Evolutionary conservation across 768 basidiomycete species (phyloP).

Genomic region (Pleurotus ostreatus): DNA sequence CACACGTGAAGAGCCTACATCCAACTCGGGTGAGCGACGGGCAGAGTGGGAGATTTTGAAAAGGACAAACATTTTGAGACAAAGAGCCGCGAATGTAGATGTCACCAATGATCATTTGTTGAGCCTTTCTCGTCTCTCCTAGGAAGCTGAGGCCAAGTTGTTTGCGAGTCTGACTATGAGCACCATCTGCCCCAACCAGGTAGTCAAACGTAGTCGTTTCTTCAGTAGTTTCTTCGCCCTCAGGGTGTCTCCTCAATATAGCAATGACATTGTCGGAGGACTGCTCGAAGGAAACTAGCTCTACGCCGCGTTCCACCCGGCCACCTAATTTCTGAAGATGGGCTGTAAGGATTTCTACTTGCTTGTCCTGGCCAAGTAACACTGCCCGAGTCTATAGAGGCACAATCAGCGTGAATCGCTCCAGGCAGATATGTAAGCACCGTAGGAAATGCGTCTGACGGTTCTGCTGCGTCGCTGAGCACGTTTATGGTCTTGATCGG

Average conservation of each 20-base stretch:
- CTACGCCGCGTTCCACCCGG: constrained; percentile 30
- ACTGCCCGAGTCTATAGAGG: constrained; percentile 15
- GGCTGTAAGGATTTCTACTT: constrained; percentile 28
- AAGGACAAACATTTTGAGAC: background rate
- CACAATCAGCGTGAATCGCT: background rate
- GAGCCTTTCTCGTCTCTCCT: constrained; percentile 30
- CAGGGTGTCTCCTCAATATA: constrained; percentile 16
- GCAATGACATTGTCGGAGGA: constrained; percentile 23
- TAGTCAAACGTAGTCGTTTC: constrained; percentile 26
- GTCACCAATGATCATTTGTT: constrained; percentile 29
- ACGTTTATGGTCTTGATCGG: background rate
- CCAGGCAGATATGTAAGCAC: background rate
- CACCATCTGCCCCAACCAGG: constrained; percentile 42
- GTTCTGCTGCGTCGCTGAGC: background rate
- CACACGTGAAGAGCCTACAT: background rate
- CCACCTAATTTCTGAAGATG: constrained; percentile 18
- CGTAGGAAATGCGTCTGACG: background rate
- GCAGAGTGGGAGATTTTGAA: background rate
- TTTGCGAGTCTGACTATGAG: constrained; percentile 32
- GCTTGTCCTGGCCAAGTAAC: constrained; percentile 19
- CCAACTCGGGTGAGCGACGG: background rate
- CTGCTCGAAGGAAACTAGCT: constrained; percentile 30
- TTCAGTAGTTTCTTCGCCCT: constrained; percentile 15
- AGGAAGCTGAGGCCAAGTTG: constrained; percentile 36
- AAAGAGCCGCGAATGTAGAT: constrained; percentile 15